Conservation (phyloP, 2,329 filamentous ascomycete species). For the Colletotrichum lupini region DNA sequence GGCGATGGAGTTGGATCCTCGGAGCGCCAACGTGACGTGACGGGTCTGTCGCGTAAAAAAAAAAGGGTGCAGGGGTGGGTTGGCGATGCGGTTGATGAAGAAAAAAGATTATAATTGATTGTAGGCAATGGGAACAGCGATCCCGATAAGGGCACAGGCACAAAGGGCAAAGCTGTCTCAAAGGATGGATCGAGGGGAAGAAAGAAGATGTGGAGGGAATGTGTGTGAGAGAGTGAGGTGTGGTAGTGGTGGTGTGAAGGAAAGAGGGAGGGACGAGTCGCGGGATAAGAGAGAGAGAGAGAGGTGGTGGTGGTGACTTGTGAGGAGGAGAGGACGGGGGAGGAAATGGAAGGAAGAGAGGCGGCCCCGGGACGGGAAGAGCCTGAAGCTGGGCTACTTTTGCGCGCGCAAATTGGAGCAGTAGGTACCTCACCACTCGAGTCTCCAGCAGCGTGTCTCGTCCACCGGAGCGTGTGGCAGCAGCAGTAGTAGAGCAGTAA, state of each 20-base stretch:
- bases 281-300: neutral
- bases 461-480: neutral
- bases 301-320: slow-evolving; percentile 2
- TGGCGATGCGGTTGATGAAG: neutral
- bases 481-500: neutral
- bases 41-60: slow-evolving; percentile 28
- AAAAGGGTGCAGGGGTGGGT: neutral
- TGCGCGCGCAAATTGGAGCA: slow-evolving; percentile 31
- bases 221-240: neutral
- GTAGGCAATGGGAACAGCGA: slow-evolving; percentile 18
- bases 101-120: slow-evolving; percentile 30
- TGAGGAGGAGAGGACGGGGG: neutral
- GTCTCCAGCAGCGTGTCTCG: no score
- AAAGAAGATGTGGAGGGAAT: slow-evolving; percentile 1
- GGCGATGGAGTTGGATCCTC: neutral
- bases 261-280: slow-evolving; percentile 6
- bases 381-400: slow-evolving; percentile 3
- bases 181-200: slow-evolving; percentile 10
- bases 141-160: slow-evolving; percentile 19
- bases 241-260: neutral
- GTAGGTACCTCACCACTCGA: neutral
- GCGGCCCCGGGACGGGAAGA: neutral
- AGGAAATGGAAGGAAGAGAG: neutral
- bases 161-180: slow-evolving; percentile 21
- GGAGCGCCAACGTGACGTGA: slow-evolving; percentile 20